Evolutionary conservation across 257 asterid genomes (phyloP).

Genomic region (Petrea volubilis): DNA sequence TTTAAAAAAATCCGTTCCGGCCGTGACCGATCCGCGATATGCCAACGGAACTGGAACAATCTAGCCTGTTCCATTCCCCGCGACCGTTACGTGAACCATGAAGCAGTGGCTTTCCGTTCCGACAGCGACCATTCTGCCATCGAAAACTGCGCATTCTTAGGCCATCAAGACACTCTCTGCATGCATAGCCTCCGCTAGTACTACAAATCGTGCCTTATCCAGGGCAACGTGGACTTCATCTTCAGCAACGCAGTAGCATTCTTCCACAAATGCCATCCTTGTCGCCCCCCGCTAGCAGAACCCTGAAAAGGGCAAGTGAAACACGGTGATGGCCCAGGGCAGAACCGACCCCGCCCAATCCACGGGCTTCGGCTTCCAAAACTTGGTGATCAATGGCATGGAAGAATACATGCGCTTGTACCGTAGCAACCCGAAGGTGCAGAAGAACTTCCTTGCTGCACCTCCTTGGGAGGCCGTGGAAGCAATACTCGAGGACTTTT

Average conservation of each 20-base stretch:
- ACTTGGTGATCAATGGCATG: constrained; percentile 48
- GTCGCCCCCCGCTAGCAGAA: constrained; percentile 36
- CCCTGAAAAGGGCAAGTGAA: constrained; percentile 48
- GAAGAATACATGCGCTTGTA: constrained; percentile 44
- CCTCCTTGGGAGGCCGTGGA: constrained; percentile 77
- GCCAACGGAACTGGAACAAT: no score
- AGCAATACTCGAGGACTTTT: constrained; percentile 48
- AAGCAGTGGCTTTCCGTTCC: constrained; percentile 59
- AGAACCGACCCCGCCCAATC: constrained; percentile 51
- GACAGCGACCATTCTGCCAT: constrained; percentile 45
- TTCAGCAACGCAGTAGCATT: constrained; percentile 57
- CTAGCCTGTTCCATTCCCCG: no score
- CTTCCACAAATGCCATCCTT: constrained; percentile 45
- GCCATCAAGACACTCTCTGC: constrained; percentile 62
- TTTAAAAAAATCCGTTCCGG: no score
- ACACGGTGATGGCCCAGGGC: constrained; percentile 59
- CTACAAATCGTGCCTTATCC: constrained; percentile 52
- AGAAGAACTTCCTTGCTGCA: constrained; percentile 33
- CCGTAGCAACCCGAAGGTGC: constrained; percentile 34
- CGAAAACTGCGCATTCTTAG: constrained; percentile 49
- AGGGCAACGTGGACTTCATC: constrained; percentile 58
- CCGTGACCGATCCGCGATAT: no score
- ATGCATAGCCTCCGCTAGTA: constrained; percentile 54
- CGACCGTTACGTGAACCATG: no score
- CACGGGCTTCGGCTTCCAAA: constrained; percentile 49